Conservation (phyloP, 768 basidiomycete genomes). For the Suillus luteus region DNA sequence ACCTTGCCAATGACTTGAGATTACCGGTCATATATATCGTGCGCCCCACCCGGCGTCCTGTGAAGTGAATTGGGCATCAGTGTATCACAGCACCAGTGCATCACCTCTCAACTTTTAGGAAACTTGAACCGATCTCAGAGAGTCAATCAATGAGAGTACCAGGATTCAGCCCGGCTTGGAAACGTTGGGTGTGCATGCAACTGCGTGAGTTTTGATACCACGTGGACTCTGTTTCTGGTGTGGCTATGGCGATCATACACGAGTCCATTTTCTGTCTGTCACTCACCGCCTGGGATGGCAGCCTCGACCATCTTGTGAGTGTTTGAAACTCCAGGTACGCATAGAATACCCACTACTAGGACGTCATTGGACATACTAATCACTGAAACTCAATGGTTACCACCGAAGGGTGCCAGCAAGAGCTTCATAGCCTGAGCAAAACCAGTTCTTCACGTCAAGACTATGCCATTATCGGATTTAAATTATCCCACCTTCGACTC, state of each 20-base stretch:
- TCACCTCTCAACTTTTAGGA: neutral
- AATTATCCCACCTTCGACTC: constrained; percentile 49
- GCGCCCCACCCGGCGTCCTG: constrained; percentile 60
- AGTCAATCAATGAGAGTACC: constrained; percentile 33
- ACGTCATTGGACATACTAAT: constrained; percentile 39
- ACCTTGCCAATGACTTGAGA: neutral
- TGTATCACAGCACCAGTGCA: constrained; percentile 59
- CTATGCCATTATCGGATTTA: constrained; percentile 61
- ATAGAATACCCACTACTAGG: constrained; percentile 38
- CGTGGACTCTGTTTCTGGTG: neutral
- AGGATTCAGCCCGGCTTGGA: neutral
- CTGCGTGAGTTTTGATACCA: neutral
- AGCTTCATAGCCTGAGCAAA: constrained; percentile 55
- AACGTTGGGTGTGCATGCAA: neutral
- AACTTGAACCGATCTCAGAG: neutral
- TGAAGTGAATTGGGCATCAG: constrained; percentile 46
- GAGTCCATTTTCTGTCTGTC: neutral
- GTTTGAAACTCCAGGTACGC: neutral
- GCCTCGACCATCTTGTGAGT: constrained; percentile 13
- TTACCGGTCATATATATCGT: constrained; percentile 50
- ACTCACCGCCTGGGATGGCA: constrained; percentile 21
- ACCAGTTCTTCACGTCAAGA: constrained; percentile 80
- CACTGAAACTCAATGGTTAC: constrained; percentile 4
- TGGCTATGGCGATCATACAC: neutral
- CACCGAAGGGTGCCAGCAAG: neutral